These are phyloP conservation scores for Wickerhamomyces queroliae DNA, from an alignment of 805 yeast species.

Conservation along the genomic window DNA sequence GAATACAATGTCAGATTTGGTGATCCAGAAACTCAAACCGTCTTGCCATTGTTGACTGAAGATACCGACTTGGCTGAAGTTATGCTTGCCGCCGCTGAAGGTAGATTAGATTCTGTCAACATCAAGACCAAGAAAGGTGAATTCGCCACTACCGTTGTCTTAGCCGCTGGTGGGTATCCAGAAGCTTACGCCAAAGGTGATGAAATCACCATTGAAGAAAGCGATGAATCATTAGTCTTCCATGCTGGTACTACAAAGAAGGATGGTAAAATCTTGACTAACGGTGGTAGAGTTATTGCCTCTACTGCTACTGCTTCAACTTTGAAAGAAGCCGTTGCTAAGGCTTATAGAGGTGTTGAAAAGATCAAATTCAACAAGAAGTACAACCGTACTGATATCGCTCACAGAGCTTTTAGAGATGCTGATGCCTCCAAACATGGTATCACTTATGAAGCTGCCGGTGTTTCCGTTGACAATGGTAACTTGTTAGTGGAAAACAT, in stretches of 20 bases:
- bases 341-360: conserved; percentile 82
- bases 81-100: conserved; percentile 90
- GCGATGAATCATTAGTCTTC: conserved; percentile 65
- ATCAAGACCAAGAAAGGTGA: conserved; percentile 44
- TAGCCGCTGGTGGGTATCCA: conserved; percentile 98
- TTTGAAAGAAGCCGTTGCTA: conserved; percentile 73
- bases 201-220: conserved; percentile 54
- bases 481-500: conserved; percentile 85
- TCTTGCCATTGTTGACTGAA: conserved; percentile 74
- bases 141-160: conserved; percentile 86
- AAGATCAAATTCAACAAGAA: conserved; percentile 66
- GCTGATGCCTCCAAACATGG: conserved; percentile 25
- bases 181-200: conserved; percentile 83
- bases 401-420: conserved; percentile 88
- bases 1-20: conserved; percentile 98
- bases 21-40: conserved; percentile 98
- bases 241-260: conserved; percentile 87
- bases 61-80: conserved; percentile 92
- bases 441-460: conserved; percentile 90
- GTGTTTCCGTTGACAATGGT: conserved; percentile 97
- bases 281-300: conserved; percentile 97
- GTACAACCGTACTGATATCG: conserved; percentile 89
- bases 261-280: conserved; percentile 63
- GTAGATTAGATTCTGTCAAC: conserved; percentile 82
- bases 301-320: conserved; percentile 79